Evolutionary conservation across 1,139 yeast species (phyloP).

Genomic region (Martiniozyma asiatica): DNA sequence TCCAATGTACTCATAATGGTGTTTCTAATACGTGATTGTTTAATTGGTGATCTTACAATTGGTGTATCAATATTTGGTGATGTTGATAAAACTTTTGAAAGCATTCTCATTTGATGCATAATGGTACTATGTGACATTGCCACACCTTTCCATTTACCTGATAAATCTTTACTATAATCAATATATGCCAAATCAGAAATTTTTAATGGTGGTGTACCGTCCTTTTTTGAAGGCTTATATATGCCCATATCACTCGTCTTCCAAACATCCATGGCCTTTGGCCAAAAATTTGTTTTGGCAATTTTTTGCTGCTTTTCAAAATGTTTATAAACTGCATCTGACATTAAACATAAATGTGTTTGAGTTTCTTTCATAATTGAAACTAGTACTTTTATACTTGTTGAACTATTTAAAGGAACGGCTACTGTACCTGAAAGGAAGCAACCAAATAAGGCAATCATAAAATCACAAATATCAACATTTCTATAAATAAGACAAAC

Average conservation of each 20-base stretch:
- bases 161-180: constrained; percentile 82
- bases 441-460: constrained; percentile 81
- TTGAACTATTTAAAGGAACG: constrained; percentile 74
- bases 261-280: constrained; percentile 57
- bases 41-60: constrained; percentile 27
- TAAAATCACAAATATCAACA: constrained; percentile 74
- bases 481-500: constrained; percentile 78
- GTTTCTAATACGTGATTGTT: constrained; percentile 20
- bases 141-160: constrained; percentile 87
- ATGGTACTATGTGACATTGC: constrained; percentile 85
- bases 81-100: constrained; percentile 57
- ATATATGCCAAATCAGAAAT: constrained; percentile 82
- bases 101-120: constrained; percentile 73
- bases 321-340: constrained; percentile 65
- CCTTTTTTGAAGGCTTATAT: constrained; percentile 45
- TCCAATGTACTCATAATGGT: constrained; percentile 66
- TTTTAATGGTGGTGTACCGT: constrained; percentile 53
- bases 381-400: constrained; percentile 51
- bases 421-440: constrained; percentile 91
- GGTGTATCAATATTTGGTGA: constrained; percentile 31
- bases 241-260: constrained; percentile 82
- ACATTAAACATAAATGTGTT: constrained; percentile 66
- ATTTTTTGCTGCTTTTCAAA: constrained; percentile 42
- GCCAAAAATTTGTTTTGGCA: constrained; percentile 30
- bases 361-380: constrained; percentile 66